Evolutionary conservation across 2,329 filamentous ascomycete genomes (phyloP), one percentile per base, ranked within the genome.

Genomic region (Alternaria sp.): DNA sequence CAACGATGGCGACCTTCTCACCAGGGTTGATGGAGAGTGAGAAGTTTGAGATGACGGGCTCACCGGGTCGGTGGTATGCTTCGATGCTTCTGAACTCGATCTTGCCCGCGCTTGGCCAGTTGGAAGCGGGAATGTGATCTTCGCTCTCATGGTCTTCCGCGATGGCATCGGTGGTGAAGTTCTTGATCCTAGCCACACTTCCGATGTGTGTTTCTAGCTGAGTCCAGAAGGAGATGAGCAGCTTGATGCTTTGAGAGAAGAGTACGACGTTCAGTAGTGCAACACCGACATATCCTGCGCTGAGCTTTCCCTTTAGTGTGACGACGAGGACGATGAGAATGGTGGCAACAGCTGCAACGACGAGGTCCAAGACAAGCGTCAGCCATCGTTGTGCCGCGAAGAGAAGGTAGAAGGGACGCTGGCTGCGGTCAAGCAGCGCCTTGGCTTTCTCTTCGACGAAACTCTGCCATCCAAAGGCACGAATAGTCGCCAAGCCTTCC

Each of bases 131-230:
- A 5, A 71, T 68, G 12, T 75, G 70, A 44, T 80, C 75, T 66
- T 87, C 84, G 3, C 83, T 87, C 46, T 89, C 87, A 20, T 87
- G 74, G 50, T 86, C 79, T 66, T 87, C 85, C 2, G 78, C 79
- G 10, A 80, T 70, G 1, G 83, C 81, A 28, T 78, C 80, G 7
- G 80, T 78, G 1, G 80, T 81, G 64, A 88, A 88, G n/a, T 82
- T 81, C 71, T 85, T 86, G 64, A 88, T 81, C 21, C 87, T 81
- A 5, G 84, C 80, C 9, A 89, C 82, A 10, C 86, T 86, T 8
- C 87, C 87, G 47, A 89, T 83, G 41, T 84, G 83, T 0, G 86
- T 89, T 67, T 89, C 87, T 15, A 89, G 77, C 45, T 82, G 81
- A 0, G 87, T 88, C 86, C 87, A 89, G 49, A 81, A 83, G 0